Evolutionary conservation across 1,139 yeast species (phyloP).

Genomic region (Taphrina sp.): DNA sequence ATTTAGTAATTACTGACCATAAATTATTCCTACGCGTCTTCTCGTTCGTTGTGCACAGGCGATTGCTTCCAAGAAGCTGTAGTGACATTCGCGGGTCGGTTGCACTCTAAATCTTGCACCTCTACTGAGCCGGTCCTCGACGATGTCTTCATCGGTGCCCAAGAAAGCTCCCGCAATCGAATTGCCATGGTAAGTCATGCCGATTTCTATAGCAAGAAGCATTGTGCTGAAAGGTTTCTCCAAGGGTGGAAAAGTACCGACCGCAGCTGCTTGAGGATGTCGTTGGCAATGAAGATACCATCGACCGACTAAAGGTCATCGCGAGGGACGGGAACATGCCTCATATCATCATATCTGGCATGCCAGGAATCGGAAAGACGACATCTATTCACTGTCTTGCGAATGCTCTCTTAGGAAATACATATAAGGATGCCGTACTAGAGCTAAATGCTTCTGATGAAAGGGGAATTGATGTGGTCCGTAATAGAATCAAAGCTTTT

Average conservation of each 20-base stretch:
- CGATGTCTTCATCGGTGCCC: constrained; percentile 16
- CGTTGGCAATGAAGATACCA: constrained; percentile 90
- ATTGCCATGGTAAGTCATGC: constrained; percentile 30
- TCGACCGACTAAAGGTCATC: constrained; percentile 76
- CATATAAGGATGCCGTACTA: constrained; percentile 76
- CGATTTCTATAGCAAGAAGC: no score
- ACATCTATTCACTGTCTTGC: constrained; percentile 92
- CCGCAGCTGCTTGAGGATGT: constrained; percentile 76
- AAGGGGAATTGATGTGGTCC: constrained; percentile 84
- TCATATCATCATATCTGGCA: constrained; percentile 75
- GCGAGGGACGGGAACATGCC: constrained; percentile 96
- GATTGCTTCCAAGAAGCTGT: no score
- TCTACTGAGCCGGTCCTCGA: no score
- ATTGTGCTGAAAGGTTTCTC: not conserved
- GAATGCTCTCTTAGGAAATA: constrained; percentile 70
- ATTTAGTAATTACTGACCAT: no score
- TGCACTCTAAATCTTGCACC: no score
- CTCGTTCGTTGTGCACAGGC: no score
- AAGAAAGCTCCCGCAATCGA: constrained; percentile 29
- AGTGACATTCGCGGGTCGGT: no score
- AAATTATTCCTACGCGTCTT: no score
- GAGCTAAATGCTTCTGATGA: constrained; percentile 96
- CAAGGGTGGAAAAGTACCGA: constrained; percentile 90
- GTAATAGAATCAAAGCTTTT: constrained; percentile 88
- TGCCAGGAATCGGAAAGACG: constrained; percentile 97